These are phyloP conservation scores for Colletotrichum cordylinicola DNA, from an alignment of 2,329 filamentous ascomycete species.

Conservation along the genomic window DNA sequence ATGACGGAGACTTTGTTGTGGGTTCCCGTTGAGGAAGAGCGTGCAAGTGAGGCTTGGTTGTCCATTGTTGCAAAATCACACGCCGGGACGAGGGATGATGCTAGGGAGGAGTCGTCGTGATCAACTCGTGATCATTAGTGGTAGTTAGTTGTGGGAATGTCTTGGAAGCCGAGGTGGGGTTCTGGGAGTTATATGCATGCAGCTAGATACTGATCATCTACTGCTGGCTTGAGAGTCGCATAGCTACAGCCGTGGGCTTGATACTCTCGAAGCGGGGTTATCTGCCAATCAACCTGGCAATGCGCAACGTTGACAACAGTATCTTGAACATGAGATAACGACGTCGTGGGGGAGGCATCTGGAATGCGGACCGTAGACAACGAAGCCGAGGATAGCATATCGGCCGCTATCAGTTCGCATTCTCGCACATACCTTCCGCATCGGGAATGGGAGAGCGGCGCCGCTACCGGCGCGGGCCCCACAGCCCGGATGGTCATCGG, in stretches of 20 bases:
- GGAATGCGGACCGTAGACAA: background rate
- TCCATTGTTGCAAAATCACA: background rate
- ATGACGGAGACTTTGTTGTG: background rate
- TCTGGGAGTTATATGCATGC: background rate
- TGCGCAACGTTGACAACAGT: background rate
- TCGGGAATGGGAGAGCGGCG: background rate
- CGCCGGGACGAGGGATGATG: background rate
- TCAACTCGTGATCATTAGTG: accelerated
- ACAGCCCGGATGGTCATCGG: background rate
- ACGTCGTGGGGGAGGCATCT: background rate
- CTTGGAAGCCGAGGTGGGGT: background rate
- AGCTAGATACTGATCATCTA: background rate
- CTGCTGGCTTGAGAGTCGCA: accelerated
- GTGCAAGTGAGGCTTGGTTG: background rate
- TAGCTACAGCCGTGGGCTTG: background rate
- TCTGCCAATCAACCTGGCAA: background rate
- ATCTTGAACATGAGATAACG: background rate
- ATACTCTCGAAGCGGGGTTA: background rate
- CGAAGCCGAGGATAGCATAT: background rate
- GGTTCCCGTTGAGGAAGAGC: background rate
- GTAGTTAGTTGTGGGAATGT: background rate
- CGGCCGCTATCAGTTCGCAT: background rate
- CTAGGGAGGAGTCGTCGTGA: background rate
- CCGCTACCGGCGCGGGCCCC: background rate
- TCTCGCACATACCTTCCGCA: background rate